phyloP scores from a whole-genome alignment of 257 asterid genomes.

The Nicotiana obtusifolia region DNA sequence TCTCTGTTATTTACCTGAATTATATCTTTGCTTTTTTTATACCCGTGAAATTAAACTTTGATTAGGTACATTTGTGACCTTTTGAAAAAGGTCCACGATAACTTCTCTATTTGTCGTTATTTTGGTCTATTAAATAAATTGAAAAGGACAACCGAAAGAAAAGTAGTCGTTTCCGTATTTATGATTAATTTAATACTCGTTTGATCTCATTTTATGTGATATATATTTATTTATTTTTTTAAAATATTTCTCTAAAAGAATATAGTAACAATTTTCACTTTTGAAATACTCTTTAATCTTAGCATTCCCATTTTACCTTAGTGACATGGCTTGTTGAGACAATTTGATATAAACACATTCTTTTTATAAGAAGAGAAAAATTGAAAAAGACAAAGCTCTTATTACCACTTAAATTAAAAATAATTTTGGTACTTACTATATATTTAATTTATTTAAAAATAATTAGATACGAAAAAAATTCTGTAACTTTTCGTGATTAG shows the following conservation, averaged over 20 bases:
- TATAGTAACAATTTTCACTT: too few species aligned
- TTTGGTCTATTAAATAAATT: not conserved
- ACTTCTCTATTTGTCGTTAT: not conserved
- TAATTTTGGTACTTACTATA: too few species aligned
- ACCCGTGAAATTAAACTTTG: not conserved
- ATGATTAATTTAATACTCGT: not conserved
- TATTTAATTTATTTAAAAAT: too few species aligned
- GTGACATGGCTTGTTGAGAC: too few species aligned
- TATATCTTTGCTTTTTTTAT: not conserved
- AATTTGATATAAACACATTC: not conserved
- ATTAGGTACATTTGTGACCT: not conserved
- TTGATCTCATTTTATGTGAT: too few species aligned
- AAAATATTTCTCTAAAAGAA: too few species aligned
- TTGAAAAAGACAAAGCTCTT: not conserved
- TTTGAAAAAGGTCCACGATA: too few species aligned
- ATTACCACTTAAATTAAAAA: too few species aligned
- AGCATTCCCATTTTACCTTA: too few species aligned
- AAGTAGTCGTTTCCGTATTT: not conserved
- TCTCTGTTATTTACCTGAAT: not conserved
- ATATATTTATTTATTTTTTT: too few species aligned
- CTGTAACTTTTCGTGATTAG: not conserved
- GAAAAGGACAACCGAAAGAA: not conserved
- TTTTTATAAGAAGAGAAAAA: not conserved
- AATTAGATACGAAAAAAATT: too few species aligned
- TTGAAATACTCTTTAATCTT: too few species aligned